Evolutionary conservation across 495 filamentous ascomycete genomes (phyloP).

Genomic region (Apiosordaria backusii): DNA sequence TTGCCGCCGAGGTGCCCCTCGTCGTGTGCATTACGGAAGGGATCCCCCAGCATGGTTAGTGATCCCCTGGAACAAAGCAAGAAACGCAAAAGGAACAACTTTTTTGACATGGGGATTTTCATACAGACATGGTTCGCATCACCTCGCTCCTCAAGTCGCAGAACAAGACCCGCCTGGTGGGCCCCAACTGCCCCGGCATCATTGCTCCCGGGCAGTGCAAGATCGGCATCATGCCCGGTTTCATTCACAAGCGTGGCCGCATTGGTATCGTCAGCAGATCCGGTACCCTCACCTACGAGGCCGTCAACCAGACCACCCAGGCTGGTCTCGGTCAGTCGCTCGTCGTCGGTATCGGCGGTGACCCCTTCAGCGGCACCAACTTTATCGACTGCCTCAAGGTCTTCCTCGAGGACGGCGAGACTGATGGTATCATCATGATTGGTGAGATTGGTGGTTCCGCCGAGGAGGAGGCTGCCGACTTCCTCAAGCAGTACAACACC

Average conservation of each 20-base stretch:
- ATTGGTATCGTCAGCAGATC: constrained; percentile 98
- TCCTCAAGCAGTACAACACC: constrained; percentile 85
- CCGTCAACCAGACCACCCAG: constrained; percentile 98
- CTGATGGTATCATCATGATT: constrained; percentile 99
- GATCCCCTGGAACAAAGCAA: background rate
- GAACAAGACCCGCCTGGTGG: constrained; percentile 91
- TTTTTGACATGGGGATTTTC: constrained; percentile 14
- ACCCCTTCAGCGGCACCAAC: constrained; percentile 98
- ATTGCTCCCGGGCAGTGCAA: constrained; percentile 98
- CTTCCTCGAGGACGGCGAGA: constrained; percentile 93
- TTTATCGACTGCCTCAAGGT: constrained; percentile 99
- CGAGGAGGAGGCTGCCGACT: constrained; percentile 95
- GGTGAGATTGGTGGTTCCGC: constrained; percentile 97
- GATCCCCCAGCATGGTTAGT: constrained; percentile 89
- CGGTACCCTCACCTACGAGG: constrained; percentile 98
- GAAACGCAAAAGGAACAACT: background rate
- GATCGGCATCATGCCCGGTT: constrained; percentile 99
- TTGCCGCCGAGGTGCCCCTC: constrained; percentile 85
- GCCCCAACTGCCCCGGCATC: constrained; percentile 98
- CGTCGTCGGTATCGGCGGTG: constrained; percentile 96
- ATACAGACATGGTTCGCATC: constrained; percentile 94
- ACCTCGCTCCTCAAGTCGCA: constrained; percentile 98
- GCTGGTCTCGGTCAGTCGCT: constrained; percentile 96
- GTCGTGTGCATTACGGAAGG: constrained; percentile 98
- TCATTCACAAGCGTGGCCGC: constrained; percentile 99